Conservation (phyloP, 2,329 filamentous ascomycete genomes). For the Diaporthe batatas region DNA sequence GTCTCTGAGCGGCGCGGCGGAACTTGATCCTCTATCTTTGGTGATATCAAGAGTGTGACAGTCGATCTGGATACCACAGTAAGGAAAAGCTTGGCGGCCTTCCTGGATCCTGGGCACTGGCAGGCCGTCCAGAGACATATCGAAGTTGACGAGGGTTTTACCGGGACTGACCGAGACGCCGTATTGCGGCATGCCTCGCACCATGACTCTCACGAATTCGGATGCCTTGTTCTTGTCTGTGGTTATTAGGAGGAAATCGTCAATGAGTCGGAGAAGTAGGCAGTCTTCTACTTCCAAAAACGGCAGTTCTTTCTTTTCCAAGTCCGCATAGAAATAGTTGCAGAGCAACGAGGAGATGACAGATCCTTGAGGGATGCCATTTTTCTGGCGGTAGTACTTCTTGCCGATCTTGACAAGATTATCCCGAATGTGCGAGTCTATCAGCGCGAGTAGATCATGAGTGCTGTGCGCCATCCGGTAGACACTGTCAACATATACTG, state of each 20-base stretch:
- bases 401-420: conserved; percentile 93
- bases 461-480: conserved; percentile 69
- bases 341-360: conserved; percentile 88
- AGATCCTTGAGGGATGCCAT: conserved; percentile 93
- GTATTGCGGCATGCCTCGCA: conserved; percentile 81
- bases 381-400: conserved; percentile 87
- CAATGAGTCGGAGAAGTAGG: conserved; percentile 84
- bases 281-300: conserved; percentile 74
- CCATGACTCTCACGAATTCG: conserved; percentile 84
- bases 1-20: conserved; percentile 42
- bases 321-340: conserved; percentile 94
- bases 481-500: conserved; percentile 82
- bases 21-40: conserved; percentile 72
- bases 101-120: conserved; percentile 62
- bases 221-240: conserved; percentile 75
- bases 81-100: conserved; percentile 75
- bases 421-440: conserved; percentile 83
- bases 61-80: conserved; percentile 86
- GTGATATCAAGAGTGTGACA: conserved; percentile 79
- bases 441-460: conserved; percentile 74
- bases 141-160: conserved; percentile 91
- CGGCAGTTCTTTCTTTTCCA: conserved; percentile 77
- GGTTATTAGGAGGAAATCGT: conserved; percentile 93
- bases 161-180: conserved; percentile 81
- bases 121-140: conserved; percentile 67